Evolutionary conservation across 371 early-diverging fungal genomes (phyloP), one percentile per base, ranked within the genome.

Genomic region (Mucor racemosus): DNA sequence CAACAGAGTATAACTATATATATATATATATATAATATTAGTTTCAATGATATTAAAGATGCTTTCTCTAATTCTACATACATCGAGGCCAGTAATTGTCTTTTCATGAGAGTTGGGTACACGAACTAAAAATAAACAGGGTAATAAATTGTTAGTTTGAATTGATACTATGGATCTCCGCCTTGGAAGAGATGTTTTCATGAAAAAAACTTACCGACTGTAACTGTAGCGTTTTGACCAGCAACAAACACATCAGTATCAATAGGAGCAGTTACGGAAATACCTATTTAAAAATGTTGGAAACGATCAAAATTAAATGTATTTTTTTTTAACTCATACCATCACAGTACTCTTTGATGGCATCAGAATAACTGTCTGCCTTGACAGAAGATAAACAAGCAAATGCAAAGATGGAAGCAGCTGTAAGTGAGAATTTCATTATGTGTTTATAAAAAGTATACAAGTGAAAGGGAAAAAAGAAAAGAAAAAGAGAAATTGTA

Each of bases 381-480:
- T 68, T 68, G 58, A 72, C 67, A 42, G 76, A 14, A 13, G 59
- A 73, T 10, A 67, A 64, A 38, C 69, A 50, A 31, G 76, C 56
- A 14, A 81, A 48, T 19, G 73, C 62, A 39, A 77, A 50, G 14
- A 75, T 65, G 31, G 80, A 72, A 38, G 76, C 69, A 44, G 79
- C 72, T 56, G 76, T 69, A 64, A 79, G 66, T 62, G 80, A 82
- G 64, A 82, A 75, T 62, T 76, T 82, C 82, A 82, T 82, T 40
- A 14, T 71, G 26, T 59, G 5, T 59, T 40, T 14, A 31, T 8
- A 9, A 54, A 26, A 33, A 65, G 39, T 31, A 58, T 26, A 26
- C 26, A 46, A 65, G 26, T 54, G 44, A 56, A 19, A 62, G 40
- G n/a, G n/a, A n/a, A n/a, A 63, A 63, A 58, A 46, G 9, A 40